These are phyloP conservation scores for Kwoniella bestiolae DNA, from an alignment of 768 basidiomycete species.

Conservation along the genomic window DNA sequence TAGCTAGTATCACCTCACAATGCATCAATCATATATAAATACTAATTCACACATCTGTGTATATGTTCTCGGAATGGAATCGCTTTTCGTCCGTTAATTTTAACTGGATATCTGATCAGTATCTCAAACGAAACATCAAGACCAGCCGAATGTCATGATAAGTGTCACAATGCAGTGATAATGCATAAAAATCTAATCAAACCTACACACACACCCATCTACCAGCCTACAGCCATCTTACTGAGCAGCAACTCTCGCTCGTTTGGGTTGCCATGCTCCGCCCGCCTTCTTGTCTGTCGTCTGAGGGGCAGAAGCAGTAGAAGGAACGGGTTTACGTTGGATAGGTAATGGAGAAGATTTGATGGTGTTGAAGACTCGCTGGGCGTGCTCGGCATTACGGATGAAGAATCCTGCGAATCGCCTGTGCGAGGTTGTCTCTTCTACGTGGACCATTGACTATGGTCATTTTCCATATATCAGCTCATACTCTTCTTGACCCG, in stretches of 20 bases:
- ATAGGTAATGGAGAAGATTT: slow-evolving; percentile 65
- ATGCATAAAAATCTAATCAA: not conserved
- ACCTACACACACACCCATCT: not conserved
- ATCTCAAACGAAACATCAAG: no score
- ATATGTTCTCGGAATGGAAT: not conserved
- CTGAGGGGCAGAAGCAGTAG: slow-evolving; percentile 1
- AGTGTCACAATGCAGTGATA: not conserved
- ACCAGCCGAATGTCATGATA: no score
- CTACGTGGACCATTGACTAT: slow-evolving; percentile 97
- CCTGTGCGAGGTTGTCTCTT: slow-evolving; percentile 89
- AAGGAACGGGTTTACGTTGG: slow-evolving; percentile 10
- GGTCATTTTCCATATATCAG: no score
- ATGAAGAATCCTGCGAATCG: slow-evolving; percentile 98
- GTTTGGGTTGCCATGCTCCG: slow-evolving; percentile 23
- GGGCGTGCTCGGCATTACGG: slow-evolving; percentile 79
- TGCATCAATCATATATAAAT: no score
- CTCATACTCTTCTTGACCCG: no score
- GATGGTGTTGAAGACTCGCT: slow-evolving; percentile 81
- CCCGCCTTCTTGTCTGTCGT: slow-evolving; percentile 19
- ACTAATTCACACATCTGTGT: not conserved
- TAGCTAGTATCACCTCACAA: not conserved
- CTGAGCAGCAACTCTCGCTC: slow-evolving; percentile 28
- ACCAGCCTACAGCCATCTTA: not conserved
- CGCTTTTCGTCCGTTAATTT: no score
- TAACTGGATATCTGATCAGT: no score